Base-by-base conservation (phyloP, 352 stramenopile species). In the Thraustochytrium sp. region DNA sequence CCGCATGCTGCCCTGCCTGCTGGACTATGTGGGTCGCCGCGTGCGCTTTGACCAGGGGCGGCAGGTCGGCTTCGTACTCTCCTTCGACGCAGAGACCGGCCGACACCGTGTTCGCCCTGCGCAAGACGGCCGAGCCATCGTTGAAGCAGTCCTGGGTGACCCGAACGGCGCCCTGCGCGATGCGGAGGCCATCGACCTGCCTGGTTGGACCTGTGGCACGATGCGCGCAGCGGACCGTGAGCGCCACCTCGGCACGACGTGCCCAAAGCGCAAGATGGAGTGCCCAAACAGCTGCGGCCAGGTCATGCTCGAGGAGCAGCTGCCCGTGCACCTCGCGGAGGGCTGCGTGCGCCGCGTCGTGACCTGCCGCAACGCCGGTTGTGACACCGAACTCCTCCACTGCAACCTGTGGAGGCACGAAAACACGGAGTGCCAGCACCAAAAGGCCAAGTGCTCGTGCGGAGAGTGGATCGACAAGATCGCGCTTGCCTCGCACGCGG, bases 391-490 rank as follows among this genome's bases (percentile, higher is more conserved):
- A 13, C 29, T 86, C 11, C 29, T 51, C 3, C 38, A 63, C 11
- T 77, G 46, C 29, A 55, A 36, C 49, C 46, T 86, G 40, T 59
- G 49, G 55, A 37, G 31, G 40, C 84, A 86, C 61, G 75, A 68
- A 49, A 84, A 82, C 36, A 46, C 23, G 36, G 77, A 86, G 38
- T 86, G 84, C 80, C 75, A 86, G 31, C 74, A 63, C 63, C 77
- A 82, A 49, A 68, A 68, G 77, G 82, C 86, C 16, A 55, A 76
- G 40, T 86, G 84, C 65, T 63, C 31, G 5, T 80, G 68, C 31
- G 68, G 68, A 13, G 68, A 80, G 34, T 80, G 68, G 68, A 18
- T 80, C 31, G 68, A 80, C 51, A 61, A 72, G 46, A 11, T 63
- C 2, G 36, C 31, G 34, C 51, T 80, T 3, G 36, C 23, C 16